Percentiles rank a stretch among this genome's conserved stretches.
phyloP scores from a whole-genome alignment of 495 filamentous ascomycete species.

The Letharia lupina region DNA sequence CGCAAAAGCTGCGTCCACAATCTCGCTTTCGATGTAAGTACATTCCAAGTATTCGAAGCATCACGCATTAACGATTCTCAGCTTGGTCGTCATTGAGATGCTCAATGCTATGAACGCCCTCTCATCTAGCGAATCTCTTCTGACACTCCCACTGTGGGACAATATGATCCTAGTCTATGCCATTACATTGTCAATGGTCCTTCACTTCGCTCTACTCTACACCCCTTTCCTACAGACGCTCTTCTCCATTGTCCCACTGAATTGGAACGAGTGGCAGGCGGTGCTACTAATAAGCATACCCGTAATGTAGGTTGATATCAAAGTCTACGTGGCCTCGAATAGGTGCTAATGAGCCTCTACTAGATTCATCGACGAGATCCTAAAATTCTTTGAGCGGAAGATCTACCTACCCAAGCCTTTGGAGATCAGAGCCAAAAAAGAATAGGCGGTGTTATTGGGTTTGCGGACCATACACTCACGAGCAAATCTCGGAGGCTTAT shows the following conservation, averaged over 20 bases:
- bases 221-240: conserved; percentile 79
- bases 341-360: conserved; percentile 5
- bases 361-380: conserved; percentile 79
- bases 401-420: conserved; percentile 35
- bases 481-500: neutral
- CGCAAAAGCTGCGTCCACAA: conserved; percentile 87
- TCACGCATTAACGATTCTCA: conserved; percentile 26
- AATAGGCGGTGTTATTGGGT: conserved; percentile 19
- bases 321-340: conserved; percentile 4
- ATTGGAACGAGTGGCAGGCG: conserved; percentile 87
- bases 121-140: conserved; percentile 85
- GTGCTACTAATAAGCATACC: conserved; percentile 83
- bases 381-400: conserved; percentile 74
- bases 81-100: conserved; percentile 98
- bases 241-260: conserved; percentile 85
- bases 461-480: conserved; percentile 1
- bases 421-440: conserved; percentile 22
- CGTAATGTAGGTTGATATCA: conserved; percentile 67
- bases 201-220: conserved; percentile 94
- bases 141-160: conserved; percentile 89
- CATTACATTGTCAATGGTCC: conserved; percentile 85
- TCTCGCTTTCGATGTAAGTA: conserved; percentile 66
- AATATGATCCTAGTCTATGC: conserved; percentile 98
- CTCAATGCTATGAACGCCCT: conserved; percentile 99
- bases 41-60: neutral